Conservation (phyloP, 345 rosid genomes). For the Moricandia arvensis region DNA sequence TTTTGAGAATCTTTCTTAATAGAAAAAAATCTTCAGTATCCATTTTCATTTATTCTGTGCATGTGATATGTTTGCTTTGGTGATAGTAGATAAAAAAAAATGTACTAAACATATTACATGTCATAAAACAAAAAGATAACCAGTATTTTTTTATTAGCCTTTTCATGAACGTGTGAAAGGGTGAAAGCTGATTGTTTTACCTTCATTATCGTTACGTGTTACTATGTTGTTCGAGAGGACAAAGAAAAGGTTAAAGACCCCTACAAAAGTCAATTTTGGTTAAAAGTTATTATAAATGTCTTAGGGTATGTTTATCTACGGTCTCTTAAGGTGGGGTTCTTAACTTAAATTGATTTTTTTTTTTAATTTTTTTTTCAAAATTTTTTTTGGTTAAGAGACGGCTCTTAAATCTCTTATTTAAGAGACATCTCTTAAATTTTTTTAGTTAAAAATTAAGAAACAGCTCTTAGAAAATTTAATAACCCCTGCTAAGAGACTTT, state of each 20-base stretch:
- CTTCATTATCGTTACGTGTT: neutral
- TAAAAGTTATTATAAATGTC: neutral
- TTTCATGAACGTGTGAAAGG: neutral
- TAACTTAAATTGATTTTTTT: too few species aligned
- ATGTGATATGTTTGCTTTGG: constrained; percentile 31
- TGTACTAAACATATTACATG: neutral
- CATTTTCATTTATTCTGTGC: constrained; percentile 20
- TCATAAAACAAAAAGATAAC: neutral
- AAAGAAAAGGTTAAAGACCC: neutral
- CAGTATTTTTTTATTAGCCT: neutral
- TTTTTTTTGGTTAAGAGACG: too few species aligned
- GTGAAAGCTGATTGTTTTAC: neutral
- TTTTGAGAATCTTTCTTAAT: neutral
- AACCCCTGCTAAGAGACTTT: too few species aligned
- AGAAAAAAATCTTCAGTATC: constrained; percentile 8
- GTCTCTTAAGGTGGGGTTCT: too few species aligned
- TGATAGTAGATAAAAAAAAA: neutral
- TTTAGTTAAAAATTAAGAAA: too few species aligned
- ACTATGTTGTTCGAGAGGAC: too few species aligned
- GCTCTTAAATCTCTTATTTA: too few species aligned
- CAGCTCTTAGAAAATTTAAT: too few species aligned
- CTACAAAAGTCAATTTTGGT: constrained; percentile 11
- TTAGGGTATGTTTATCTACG: too few species aligned
- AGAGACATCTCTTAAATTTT: too few species aligned
- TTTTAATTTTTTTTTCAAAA: too few species aligned